Evolutionary conservation across 306 rosid genomes (phyloP), one percentile per base, ranked within the genome.

Genomic region (Ziziphus jujuba): DNA sequence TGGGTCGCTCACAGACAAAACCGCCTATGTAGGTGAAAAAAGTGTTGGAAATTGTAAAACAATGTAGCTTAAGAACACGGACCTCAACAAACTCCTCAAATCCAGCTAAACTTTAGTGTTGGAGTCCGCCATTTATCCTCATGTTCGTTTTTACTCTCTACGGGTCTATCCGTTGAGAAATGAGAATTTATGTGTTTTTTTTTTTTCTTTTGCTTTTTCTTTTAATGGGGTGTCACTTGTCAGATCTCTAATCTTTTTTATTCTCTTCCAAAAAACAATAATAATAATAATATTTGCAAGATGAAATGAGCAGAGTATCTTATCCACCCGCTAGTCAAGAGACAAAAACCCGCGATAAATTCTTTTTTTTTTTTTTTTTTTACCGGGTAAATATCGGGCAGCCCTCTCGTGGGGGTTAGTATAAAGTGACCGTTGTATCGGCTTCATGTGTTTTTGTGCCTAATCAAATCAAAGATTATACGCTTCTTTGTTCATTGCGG

Each of bases 71-170:
- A 60, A 77, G 77, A 61, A 69, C 59, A 0, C 98, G 98, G 96
- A 87, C 83, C 79, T 81, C 70, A 87, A 90, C 75, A 25, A 65
- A 1, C 47, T 70, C 79, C 74, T 89, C 82, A 83, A 87, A 85
- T 80, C 70, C 16, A 63, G 75, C 75, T 67, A 72, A 47, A 47
- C 33, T 9, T 67, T 56, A 24, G n/a, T 48, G 67, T 68, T 87
- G 76, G 81, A 75, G 63, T 84, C 89, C 92, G 85, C 68, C 44
- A 59, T 74, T 40, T 57, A 61, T 28, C 36, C 12, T 6, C 36
- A 20, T 4, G 75, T 75, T 67, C 35, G 71, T 62, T 69, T 50
- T 21, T 52, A n/a, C 24, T 24, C 33, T 36, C 21, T 4, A 67
- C 64, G 56, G 24, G 4, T 38, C 68, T 33, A 73, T 71, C 82